These are phyloP conservation scores for Sclerotinia minor DNA, from an alignment of 2,329 filamentous ascomycete species.

Conservation along the genomic window DNA sequence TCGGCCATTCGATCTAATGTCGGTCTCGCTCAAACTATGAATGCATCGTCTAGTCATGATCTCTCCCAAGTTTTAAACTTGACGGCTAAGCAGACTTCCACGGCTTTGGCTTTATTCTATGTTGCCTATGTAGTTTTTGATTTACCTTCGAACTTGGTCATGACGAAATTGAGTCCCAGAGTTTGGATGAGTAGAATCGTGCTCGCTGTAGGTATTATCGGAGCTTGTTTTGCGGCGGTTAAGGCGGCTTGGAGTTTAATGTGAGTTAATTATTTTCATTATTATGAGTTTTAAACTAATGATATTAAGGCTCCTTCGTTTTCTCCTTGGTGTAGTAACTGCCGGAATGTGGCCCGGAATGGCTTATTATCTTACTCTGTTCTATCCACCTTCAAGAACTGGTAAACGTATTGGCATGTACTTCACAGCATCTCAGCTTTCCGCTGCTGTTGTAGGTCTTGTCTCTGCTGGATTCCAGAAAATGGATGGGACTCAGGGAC, in stretches of 20 bases:
- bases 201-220: slow-evolving; percentile 80
- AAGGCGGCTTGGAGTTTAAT: slow-evolving; percentile 76
- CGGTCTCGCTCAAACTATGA: slow-evolving; percentile 94
- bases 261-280: slow-evolving; percentile 26
- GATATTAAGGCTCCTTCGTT: slow-evolving; percentile 63
- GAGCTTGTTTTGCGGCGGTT: slow-evolving; percentile 79
- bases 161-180: slow-evolving; percentile 81
- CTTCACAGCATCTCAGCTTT: slow-evolving; percentile 85
- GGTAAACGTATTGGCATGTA: slow-evolving; percentile 88
- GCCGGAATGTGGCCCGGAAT: slow-evolving; percentile 96
- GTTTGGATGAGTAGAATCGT: slow-evolving; percentile 94
- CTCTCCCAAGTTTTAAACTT: slow-evolving; percentile 70
- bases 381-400: slow-evolving; percentile 83
- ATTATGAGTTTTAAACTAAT: slow-evolving; percentile 19
- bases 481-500: slow-evolving; percentile 76
- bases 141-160: slow-evolving; percentile 82
- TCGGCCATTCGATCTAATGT: slow-evolving; percentile 91
- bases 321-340: slow-evolving; percentile 82
- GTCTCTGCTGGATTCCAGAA: slow-evolving; percentile 90
- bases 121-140: slow-evolving; percentile 91
- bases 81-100: slow-evolving; percentile 75
- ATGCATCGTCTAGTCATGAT: slow-evolving; percentile 67
- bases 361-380: slow-evolving; percentile 88
- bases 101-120: slow-evolving; percentile 84
- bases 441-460: slow-evolving; percentile 82